Conservation (phyloP, 2,329 filamentous ascomycete genomes). For the Helotiales sp. region DNA sequence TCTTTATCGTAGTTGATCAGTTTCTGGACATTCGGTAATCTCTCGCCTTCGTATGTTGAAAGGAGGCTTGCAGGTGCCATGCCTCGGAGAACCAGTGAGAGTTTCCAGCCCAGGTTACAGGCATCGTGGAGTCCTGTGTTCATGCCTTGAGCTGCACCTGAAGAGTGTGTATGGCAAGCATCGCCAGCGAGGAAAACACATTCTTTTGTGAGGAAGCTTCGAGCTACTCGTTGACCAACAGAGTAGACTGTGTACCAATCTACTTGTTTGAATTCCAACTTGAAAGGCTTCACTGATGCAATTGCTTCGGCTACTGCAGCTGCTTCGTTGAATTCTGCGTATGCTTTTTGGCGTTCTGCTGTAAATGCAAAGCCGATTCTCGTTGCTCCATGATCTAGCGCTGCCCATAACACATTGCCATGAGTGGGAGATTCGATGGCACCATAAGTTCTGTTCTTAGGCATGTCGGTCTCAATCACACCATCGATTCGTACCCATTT, state of each 20-base stretch:
- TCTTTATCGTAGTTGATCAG: slow-evolving; percentile 43
- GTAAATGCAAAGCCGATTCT: slow-evolving; percentile 55
- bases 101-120: slow-evolving; percentile 62
- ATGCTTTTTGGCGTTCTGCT: slow-evolving; percentile 40
- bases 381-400: slow-evolving; percentile 52
- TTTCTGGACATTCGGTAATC: slow-evolving; percentile 42
- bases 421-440: slow-evolving; percentile 52
- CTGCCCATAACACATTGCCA: slow-evolving; percentile 56
- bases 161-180: slow-evolving; percentile 59
- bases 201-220: slow-evolving; percentile 55
- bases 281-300: slow-evolving; percentile 43
- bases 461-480: slow-evolving; percentile 38
- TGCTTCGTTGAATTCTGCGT: slow-evolving; percentile 43
- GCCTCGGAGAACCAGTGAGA: slow-evolving; percentile 49
- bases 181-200: slow-evolving; percentile 58
- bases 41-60: slow-evolving; percentile 54
- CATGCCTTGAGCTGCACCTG: slow-evolving; percentile 63
- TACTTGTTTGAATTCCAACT: slow-evolving; percentile 41
- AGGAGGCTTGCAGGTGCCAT: slow-evolving; percentile 45
- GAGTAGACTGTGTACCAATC: slow-evolving; percentile 60
- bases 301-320: slow-evolving; percentile 54
- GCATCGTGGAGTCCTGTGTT: slow-evolving; percentile 59
- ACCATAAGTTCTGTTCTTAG: slow-evolving; percentile 47
- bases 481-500: slow-evolving; percentile 56
- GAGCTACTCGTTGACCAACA: slow-evolving; percentile 59